phyloP scores from a whole-genome alignment of 1,284 basidiomycete species.

The Meira nashicola region DNA sequence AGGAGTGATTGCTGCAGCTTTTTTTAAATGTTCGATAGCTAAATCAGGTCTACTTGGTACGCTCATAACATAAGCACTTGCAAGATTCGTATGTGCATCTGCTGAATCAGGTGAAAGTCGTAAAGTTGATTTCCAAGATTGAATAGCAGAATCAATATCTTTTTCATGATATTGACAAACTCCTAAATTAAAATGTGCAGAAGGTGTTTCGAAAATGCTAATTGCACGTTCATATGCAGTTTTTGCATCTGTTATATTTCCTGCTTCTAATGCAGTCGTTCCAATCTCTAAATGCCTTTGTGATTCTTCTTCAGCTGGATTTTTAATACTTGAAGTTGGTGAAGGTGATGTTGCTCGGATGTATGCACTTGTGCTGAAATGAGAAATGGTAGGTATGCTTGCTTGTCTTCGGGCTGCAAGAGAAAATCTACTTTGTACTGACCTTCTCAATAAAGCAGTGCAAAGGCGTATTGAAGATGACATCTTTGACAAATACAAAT shows the following conservation, averaged over 20 bases:
- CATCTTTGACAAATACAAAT: too few species aligned
- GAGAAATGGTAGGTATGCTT: too few species aligned
- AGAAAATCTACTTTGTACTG: too few species aligned
- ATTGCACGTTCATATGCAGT: constrained; percentile 65
- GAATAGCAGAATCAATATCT: constrained; percentile 34
- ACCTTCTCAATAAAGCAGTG: too few species aligned
- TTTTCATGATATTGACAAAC: constrained; percentile 83
- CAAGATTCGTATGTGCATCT: constrained; percentile 88
- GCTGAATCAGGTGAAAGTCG: constrained; percentile 46
- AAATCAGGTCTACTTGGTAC: constrained; percentile 78
- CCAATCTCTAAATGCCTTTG: constrained; percentile 77
- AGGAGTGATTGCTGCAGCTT: constrained; percentile 76
- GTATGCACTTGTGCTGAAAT: background rate
- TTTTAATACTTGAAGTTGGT: constrained; percentile 69
- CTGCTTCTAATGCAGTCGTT: constrained; percentile 79
- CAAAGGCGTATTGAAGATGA: too few species aligned
- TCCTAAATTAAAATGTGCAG: constrained; percentile 79
- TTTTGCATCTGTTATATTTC: constrained; percentile 76
- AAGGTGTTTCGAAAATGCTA: constrained; percentile 73
- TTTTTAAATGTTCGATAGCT: constrained; percentile 80
- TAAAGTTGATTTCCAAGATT: constrained; percentile 15
- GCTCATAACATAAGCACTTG: constrained; percentile 87
- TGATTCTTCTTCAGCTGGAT: constrained; percentile 78
- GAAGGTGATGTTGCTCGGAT: constrained; percentile 68
- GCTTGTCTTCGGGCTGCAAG: too few species aligned